These are phyloP conservation scores for Nissolia schottii DNA, from an alignment of 306 rosid genomes.

Conservation along the genomic window DNA sequence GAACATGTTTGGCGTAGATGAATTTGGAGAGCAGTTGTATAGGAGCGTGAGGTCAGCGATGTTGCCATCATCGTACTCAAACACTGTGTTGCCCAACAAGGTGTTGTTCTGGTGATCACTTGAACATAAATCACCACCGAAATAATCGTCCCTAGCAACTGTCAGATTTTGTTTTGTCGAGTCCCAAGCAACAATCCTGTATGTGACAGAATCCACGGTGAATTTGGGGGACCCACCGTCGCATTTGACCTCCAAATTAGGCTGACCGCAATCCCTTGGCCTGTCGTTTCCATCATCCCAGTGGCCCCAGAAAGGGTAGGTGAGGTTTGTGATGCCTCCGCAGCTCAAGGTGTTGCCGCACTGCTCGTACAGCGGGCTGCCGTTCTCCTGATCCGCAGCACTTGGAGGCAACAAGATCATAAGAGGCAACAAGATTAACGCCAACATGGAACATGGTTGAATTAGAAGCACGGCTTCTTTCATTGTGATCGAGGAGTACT, in stretches of 20 bases:
- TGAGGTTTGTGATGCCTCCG: background rate
- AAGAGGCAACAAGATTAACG: too few species aligned
- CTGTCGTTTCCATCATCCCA: too few species aligned
- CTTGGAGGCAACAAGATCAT: too few species aligned
- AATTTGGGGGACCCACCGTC: background rate
- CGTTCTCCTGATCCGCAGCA: too few species aligned
- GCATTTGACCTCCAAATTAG: background rate
- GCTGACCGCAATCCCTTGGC: background rate
- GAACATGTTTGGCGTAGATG: background rate
- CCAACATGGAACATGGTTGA: too few species aligned
- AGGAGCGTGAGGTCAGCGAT: background rate
- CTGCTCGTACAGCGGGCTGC: too few species aligned
- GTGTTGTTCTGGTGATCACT: background rate
- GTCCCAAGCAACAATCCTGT: conserved; percentile 10
- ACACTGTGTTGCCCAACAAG: background rate
- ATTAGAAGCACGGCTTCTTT: too few species aligned
- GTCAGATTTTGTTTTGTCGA: background rate
- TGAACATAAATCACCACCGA: background rate
- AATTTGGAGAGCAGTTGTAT: background rate
- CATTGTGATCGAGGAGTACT: too few species aligned
- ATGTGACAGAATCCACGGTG: background rate
- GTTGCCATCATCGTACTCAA: background rate
- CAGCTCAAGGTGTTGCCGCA: conserved; percentile 26
- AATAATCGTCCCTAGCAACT: conserved; percentile 30
- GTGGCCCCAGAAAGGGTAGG: conserved; percentile 42